Base-by-base conservation (phyloP, 768 basidiomycete species). In the Boletus coccyginus region DNA sequence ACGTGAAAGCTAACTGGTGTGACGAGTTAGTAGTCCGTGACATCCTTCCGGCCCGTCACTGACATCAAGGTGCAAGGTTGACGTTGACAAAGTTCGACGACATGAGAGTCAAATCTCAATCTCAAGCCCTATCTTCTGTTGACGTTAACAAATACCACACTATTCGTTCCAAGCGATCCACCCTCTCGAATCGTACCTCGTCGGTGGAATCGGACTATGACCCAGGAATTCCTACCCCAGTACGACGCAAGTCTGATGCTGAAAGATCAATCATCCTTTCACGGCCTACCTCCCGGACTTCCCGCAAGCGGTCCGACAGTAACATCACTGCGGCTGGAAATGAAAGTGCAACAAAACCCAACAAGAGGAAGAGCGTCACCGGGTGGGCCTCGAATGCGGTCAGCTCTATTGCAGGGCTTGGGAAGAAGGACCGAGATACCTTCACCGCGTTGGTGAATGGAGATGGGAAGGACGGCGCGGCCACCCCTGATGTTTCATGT, bases 381-480 rank as follows among this genome's bases (percentile, higher is more conserved):
- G 71, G 71, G 54, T 90, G 89, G 86, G 87, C 86, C 14, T 81
- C 82, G 49, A 84, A 69, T 67, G 86, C 85, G 36, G 82, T 88
- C 46, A 82, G 75, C 43, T 82, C 82, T 33, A 77, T 89, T 46
- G 77, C 84, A 2, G 81, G 82, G 5, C 74, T 81, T 17, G 76
- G 78, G 31, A 80, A 77, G 70, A 87, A 82, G 69, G 81, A 76
- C 63, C 82, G 80, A 63, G 83, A 86, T 60, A 78, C 76, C n/a
- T 88, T 88, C 56, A 68, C 86, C 41, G 72, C 81, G 4, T 68
- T 88, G 55, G 74, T 74, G 42, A 82, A 83, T 53, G 78, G 79
- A 43, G 75, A 74, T 1, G 70, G 68, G 33, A 69, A 70, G 27
- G 52, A 59, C 49, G 50, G 60, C 52, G 27, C 50, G 58, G 47